These are phyloP conservation scores for Capsicum pubescens DNA, from an alignment of 257 asterid species.

Conservation along the genomic window DNA sequence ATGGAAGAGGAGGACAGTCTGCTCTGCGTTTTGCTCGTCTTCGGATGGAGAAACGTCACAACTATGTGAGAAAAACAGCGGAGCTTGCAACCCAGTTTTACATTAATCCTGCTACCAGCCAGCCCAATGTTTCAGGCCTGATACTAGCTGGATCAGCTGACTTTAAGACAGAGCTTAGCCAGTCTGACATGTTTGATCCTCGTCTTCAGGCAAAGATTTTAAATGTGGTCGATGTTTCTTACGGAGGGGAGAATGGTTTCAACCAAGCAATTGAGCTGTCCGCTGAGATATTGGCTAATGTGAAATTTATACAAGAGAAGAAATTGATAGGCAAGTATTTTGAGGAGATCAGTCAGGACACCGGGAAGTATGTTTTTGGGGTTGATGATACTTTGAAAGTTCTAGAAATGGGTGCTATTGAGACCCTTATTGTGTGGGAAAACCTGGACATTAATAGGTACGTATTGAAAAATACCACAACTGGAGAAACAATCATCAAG, in stretches of 20 bases:
- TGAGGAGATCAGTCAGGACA: constrained; percentile 56
- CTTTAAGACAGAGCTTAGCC: constrained; percentile 53
- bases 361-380: constrained; percentile 51
- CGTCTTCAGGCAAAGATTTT: constrained; percentile 50
- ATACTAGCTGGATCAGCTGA: constrained; percentile 55
- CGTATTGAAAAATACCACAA: constrained; percentile 34
- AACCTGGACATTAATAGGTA: constrained; percentile 48
- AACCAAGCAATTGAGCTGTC: constrained; percentile 51
- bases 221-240: constrained; percentile 50
- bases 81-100: constrained; percentile 50
- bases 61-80: constrained; percentile 47
- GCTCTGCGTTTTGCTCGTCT: constrained; percentile 54
- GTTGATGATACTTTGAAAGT: constrained; percentile 49
- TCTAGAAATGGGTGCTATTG: constrained; percentile 54
- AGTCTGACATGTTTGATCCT: constrained; percentile 45
- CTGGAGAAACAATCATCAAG: constrained; percentile 41
- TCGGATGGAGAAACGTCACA: constrained; percentile 54
- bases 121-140: constrained; percentile 46
- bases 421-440: constrained; percentile 53
- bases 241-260: constrained; percentile 53
- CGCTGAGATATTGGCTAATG: constrained; percentile 48
- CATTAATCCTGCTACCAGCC: constrained; percentile 47
- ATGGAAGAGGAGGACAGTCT: constrained; percentile 57
- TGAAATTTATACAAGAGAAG: constrained; percentile 53
- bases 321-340: constrained; percentile 48